Evolutionary conservation across 495 filamentous ascomycete genomes (phyloP).

Genomic region (Daldinia decipiens): DNA sequence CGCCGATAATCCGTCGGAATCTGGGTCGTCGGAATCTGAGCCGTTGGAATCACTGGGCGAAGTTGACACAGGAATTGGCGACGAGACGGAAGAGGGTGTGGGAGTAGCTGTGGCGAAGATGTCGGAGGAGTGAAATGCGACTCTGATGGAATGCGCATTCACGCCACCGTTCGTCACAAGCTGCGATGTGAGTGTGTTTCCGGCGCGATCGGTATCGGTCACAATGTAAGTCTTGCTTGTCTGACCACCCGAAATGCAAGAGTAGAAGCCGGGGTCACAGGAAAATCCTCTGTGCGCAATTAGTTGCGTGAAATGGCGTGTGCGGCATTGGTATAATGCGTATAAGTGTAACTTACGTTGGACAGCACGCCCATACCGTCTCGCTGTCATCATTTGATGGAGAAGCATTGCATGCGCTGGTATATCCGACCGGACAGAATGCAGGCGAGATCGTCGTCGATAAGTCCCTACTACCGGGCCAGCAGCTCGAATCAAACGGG

Average conservation of each 20-base stretch:
- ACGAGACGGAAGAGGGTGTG: not conserved
- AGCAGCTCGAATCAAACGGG: conserved; percentile 27
- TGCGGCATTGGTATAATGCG: not conserved
- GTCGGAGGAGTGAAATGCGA: conserved; percentile 2
- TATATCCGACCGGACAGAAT: conserved; percentile 30
- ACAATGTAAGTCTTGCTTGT: not conserved
- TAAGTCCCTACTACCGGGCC: conserved; percentile 15
- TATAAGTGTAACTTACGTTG: conserved; percentile 16
- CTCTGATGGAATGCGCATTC: not conserved
- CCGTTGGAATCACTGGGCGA: not conserved
- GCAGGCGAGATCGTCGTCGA: conserved; percentile 33
- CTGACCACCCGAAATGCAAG: not conserved
- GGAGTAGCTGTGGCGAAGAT: not conserved
- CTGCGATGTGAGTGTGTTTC: not conserved
- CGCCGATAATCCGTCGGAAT: not conserved
- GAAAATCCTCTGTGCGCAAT: not conserved
- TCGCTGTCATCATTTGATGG: conserved; percentile 13
- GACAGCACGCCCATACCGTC: conserved; percentile 39
- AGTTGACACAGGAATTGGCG: not conserved
- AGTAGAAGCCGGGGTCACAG: not conserved
- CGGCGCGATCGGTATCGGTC: not conserved
- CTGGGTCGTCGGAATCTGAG: not conserved
- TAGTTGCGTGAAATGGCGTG: not conserved
- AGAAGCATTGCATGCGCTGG: conserved; percentile 30
- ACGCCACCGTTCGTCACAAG: not conserved